phyloP scores from a whole-genome alignment of 2,329 filamentous ascomycete genomes.

The Trichophyton equinum region DNA sequence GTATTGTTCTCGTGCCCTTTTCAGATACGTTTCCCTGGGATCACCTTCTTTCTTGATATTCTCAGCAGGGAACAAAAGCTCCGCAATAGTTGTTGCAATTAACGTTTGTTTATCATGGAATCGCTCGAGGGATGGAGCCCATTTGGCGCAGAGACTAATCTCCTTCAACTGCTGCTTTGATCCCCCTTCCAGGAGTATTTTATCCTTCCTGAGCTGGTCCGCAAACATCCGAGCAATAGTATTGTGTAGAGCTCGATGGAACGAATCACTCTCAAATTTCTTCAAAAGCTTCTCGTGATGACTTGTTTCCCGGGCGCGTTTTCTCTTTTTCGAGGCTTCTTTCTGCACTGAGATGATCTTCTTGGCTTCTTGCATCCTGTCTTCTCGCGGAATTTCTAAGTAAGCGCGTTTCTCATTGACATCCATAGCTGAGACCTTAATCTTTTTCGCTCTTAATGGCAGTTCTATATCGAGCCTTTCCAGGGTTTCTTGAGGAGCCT shows the following conservation, averaged over 20 bases:
- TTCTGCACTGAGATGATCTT: constrained; percentile 17
- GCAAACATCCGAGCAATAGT: constrained; percentile 45
- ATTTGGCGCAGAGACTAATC: constrained; percentile 48
- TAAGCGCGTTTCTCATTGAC: not conserved
- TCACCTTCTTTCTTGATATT: constrained; percentile 21
- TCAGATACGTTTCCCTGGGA: constrained; percentile 41
- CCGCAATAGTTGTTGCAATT: constrained; percentile 45
- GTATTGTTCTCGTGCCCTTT: constrained; percentile 42
- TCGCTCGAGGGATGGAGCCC: constrained; percentile 44
- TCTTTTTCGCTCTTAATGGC: not conserved
- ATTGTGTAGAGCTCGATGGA: constrained; percentile 43
- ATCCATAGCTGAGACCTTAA: not conserved
- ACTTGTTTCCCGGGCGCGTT: constrained; percentile 22
- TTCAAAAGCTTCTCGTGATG: constrained; percentile 34
- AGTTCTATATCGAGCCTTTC: not conserved
- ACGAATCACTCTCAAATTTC: constrained; percentile 32
- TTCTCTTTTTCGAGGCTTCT: not conserved
- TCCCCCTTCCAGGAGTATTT: constrained; percentile 29
- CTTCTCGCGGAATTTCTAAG: not conserved
- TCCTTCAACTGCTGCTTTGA: constrained; percentile 31
- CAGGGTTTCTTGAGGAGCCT: not conserved
- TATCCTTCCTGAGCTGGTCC: constrained; percentile 41
- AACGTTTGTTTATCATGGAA: constrained; percentile 49
- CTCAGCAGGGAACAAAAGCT: constrained; percentile 38
- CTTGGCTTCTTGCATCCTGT: not conserved